Percentiles rank a stretch among this genome's conserved stretches.
phyloP scores from a whole-genome alignment of 2,329 filamentous ascomycete genomes.

The Penicillium sp. region DNA sequence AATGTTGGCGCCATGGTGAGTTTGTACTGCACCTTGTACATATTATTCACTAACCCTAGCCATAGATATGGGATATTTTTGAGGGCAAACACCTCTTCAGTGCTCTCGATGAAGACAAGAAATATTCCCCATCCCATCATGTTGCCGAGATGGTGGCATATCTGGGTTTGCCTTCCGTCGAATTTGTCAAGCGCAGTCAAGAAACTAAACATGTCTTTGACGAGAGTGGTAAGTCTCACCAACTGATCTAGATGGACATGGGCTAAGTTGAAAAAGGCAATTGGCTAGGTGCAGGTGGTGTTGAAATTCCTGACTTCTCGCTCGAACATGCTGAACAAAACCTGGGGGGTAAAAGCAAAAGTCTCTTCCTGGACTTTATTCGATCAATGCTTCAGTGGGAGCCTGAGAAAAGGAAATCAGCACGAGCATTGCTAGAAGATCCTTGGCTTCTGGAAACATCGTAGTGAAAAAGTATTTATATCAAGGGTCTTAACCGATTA shows the following conservation, averaged over 20 bases:
- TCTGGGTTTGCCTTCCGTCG: constrained; percentile 25
- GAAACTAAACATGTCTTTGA: constrained; percentile 30
- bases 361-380: not conserved
- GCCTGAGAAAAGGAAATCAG: not conserved
- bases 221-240: constrained; percentile 10
- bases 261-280: not conserved
- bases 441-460: not conserved
- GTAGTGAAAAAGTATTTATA: not conserved
- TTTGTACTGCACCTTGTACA: constrained; percentile 10
- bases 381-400: not conserved
- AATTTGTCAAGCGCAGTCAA: constrained; percentile 30
- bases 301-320: not conserved
- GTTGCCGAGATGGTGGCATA: constrained; percentile 28
- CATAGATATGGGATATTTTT: constrained; percentile 50
- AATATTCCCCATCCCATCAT: constrained; percentile 29
- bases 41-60: constrained; percentile 12
- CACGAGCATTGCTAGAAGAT: not conserved
- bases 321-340: not conserved
- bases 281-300: not conserved
- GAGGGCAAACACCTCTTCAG: constrained; percentile 41
- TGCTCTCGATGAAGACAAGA: constrained; percentile 33
- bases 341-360: not conserved
- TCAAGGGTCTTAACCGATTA: not conserved
- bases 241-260: not conserved
- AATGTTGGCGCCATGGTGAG: constrained; percentile 50